Evolutionary conservation across 768 basidiomycete species (phyloP).

Genomic region (Sarcodon sp.): DNA sequence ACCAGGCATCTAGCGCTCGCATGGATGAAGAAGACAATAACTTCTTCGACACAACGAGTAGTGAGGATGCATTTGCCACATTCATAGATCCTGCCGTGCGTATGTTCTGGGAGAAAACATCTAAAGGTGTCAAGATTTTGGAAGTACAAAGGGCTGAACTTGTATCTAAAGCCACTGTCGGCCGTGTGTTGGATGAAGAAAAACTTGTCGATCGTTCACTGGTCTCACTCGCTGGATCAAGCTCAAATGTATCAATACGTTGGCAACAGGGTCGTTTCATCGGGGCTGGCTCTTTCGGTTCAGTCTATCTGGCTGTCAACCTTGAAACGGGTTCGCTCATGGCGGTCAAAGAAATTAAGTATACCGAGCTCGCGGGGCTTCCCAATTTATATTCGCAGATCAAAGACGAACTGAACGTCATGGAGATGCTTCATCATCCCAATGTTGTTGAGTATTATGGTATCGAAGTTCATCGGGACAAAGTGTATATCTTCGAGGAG

Average conservation of each 20-base stretch:
- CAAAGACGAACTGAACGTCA: slow-evolving; percentile 90
- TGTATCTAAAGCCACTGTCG: slow-evolving; percentile 63
- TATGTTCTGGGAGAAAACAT: slow-evolving; percentile 62
- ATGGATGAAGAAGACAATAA: slow-evolving; percentile 39
- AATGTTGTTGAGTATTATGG: slow-evolving; percentile 99
- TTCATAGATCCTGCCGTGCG: slow-evolving; percentile 56
- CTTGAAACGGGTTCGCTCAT: slow-evolving; percentile 91
- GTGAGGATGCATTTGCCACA: slow-evolving; percentile 21
- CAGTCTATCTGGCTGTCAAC: slow-evolving; percentile 98
- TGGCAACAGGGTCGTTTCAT: slow-evolving; percentile 99
- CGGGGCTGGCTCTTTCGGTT: slow-evolving; percentile 96
- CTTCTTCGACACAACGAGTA: slow-evolving; percentile 21
- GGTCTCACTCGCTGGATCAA: slow-evolving; percentile 90
- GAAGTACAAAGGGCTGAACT: slow-evolving; percentile 51
- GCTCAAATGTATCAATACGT: slow-evolving; percentile 86
- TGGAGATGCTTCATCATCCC: slow-evolving; percentile 96
- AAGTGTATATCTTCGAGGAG: slow-evolving; percentile 98
- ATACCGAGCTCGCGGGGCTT: slow-evolving; percentile 82
- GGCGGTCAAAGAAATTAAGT: slow-evolving; percentile 99
- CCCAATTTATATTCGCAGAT: slow-evolving; percentile 88
- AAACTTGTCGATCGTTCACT: slow-evolving; percentile 89
- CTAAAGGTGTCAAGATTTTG: slow-evolving; percentile 43
- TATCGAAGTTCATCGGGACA: slow-evolving; percentile 96
- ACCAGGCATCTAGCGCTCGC: slow-evolving; percentile 35
- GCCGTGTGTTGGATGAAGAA: slow-evolving; percentile 89